Evolutionary conservation across 345 rosid genomes (phyloP).

Genomic region (Citrus maxima): DNA sequence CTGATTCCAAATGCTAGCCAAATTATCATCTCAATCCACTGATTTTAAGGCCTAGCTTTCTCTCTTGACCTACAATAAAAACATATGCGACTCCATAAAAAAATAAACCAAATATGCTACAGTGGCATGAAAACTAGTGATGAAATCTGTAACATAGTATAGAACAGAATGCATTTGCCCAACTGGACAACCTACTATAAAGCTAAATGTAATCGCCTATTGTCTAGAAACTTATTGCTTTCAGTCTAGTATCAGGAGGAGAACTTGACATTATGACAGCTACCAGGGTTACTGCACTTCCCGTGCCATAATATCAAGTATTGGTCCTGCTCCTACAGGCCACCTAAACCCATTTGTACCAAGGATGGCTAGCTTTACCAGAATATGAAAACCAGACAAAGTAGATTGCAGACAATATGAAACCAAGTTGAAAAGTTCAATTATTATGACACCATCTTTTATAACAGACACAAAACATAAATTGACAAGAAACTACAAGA

Average conservation of each 20-base stretch:
- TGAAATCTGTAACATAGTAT: neutral
- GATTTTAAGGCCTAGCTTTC: slow-evolving; percentile 20
- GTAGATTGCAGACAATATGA: neutral
- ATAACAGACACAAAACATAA: neutral
- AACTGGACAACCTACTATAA: neutral
- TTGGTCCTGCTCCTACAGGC: neutral
- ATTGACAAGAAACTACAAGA: neutral
- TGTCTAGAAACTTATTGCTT: neutral
- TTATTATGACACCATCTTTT: neutral
- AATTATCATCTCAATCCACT: slow-evolving; percentile 1
- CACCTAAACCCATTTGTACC: neutral
- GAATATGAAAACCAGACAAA: neutral
- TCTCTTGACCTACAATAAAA: slow-evolving; percentile 24
- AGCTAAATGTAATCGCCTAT: neutral
- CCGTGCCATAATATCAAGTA: neutral
- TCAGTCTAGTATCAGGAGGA: neutral
- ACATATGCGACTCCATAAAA: neutral
- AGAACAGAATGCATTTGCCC: neutral
- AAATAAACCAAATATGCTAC: neutral
- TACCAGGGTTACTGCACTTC: neutral
- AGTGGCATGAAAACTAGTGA: neutral
- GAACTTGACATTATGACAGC: neutral
- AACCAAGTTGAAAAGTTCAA: neutral
- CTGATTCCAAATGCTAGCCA: slow-evolving; percentile 11
- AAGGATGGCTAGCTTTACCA: neutral